Evolutionary conservation across 2,329 filamentous ascomycete genomes (phyloP).

Genomic region (Aspergillus jensenii): DNA sequence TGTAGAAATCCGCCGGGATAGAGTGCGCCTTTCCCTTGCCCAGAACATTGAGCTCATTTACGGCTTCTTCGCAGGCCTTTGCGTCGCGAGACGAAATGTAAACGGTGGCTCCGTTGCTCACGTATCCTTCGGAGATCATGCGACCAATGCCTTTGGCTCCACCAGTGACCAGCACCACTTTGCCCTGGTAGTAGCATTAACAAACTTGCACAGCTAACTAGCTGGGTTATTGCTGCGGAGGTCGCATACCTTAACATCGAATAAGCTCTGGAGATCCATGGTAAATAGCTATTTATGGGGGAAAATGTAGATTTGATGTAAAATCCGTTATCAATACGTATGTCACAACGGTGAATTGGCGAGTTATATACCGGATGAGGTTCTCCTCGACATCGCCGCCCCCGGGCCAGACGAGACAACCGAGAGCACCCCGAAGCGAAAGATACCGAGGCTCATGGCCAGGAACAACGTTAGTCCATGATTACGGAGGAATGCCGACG

Average conservation of each 20-base stretch:
- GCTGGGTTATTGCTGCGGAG: background rate
- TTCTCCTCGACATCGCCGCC: background rate
- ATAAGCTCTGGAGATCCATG: constrained; percentile 59
- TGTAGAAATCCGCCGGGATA: constrained; percentile 53
- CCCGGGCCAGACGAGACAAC: constrained; percentile 3
- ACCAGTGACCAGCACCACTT: constrained; percentile 52
- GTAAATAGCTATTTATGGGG: background rate
- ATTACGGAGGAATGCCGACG: background rate
- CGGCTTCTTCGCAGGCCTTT: constrained; percentile 49
- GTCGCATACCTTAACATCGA: constrained; percentile 57
- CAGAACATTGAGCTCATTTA: constrained; percentile 49
- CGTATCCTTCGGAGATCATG: constrained; percentile 56
- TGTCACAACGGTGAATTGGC: background rate
- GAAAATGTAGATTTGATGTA: background rate
- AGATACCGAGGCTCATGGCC: constrained; percentile 27
- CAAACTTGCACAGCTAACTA: background rate
- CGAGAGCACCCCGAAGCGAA: constrained; percentile 13
- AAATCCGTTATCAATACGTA: background rate
- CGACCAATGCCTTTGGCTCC: constrained; percentile 54
- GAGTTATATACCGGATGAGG: background rate
- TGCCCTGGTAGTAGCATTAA: constrained; percentile 30
- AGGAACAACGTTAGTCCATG: constrained; percentile 3
- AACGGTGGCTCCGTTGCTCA: constrained; percentile 53
- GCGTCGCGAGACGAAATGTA: constrained; percentile 56
- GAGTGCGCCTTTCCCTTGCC: constrained; percentile 53